Evolutionary conservation across 176 grass and related monocot species (phyloP), one percentile per base, ranked within the genome.

Genomic region (Zea luxurians): DNA sequence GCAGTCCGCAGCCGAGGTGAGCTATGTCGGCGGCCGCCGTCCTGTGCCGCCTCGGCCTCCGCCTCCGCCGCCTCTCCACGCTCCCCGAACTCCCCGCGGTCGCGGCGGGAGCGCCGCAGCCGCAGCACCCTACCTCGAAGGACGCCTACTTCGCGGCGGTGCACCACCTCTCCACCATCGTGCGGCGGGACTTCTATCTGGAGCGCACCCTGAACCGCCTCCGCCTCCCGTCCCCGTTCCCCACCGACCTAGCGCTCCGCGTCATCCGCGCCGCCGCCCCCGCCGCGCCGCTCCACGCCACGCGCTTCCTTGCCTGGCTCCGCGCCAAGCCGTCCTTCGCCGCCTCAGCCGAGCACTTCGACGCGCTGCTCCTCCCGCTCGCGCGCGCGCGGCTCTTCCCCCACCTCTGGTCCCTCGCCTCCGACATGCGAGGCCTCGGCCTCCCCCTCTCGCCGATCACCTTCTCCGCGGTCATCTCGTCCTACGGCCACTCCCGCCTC

Each of bases 131-230:
- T 4, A 88, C 83, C 64, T 77, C 71, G 20, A 94, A 92, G 46
- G 92, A 98, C 75, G 96, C 92, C 55, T 94, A 98, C 85, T 98
- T 94, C 81, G 85, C 89, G 38, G 89, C 74, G 44, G 88, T 94
- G 79, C 85, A 92, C 74, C 91, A 94, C 85, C 85, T 98, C 79
- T 83, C 95, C 47, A 83, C 84, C 45, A 84, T 98, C 87, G 95
- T 98, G 37, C 91, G 86, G 20, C 88, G 88, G n/a, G 95, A 98
- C 68, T 94, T 94, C 95, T 98, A 98, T 80, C 85, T 98, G 52
- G 89, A 98, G 89, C 91, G 89, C 69, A 98, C 95, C 16, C 83
- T 98, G 45, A 88, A 91, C 80, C 89, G 91, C 65, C 89, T 98
- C 72, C 91, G 87, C 83, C 85, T 98, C 73, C 91, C 95, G 16